Evolutionary conservation across 805 yeast species (phyloP).

Genomic region (Tetrapisispora pingtungensis): DNA sequence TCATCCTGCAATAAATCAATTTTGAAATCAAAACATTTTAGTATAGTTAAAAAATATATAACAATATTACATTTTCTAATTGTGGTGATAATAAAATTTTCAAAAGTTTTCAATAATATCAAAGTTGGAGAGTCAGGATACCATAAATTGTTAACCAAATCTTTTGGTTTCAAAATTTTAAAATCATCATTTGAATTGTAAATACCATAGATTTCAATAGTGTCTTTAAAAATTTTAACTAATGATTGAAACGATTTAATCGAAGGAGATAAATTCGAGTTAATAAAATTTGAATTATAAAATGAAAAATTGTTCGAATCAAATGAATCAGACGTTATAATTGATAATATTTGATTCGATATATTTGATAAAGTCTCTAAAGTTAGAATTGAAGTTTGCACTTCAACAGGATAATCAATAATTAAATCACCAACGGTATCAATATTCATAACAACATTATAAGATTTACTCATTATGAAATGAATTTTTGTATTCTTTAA

Average conservation of each 20-base stretch:
- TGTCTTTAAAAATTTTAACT: neutral
- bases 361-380: neutral
- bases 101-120: constrained; percentile 45
- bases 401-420: neutral
- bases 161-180: constrained; percentile 43
- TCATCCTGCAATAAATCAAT: constrained; percentile 76
- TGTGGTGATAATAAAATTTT: constrained; percentile 37
- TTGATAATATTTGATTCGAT: neutral
- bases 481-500: too few relatives aligned
- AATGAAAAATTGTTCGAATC: neutral
- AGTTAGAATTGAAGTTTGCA: neutral
- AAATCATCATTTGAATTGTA: neutral
- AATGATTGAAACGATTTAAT: constrained; percentile 1
- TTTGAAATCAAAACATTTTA: constrained; percentile 79
- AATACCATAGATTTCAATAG: neutral
- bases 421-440: neutral
- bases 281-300: neutral
- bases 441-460: neutral
- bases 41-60: constrained; percentile 73
- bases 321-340: neutral
- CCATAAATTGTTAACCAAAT: constrained; percentile 68
- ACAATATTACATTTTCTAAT: constrained; percentile 79
- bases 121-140: constrained; percentile 51
- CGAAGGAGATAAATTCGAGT: neutral
- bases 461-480: neutral